These are phyloP conservation scores for Megacollybia platyphylla DNA, from an alignment of 1,284 basidiomycete genomes.

Conservation along the genomic window DNA sequence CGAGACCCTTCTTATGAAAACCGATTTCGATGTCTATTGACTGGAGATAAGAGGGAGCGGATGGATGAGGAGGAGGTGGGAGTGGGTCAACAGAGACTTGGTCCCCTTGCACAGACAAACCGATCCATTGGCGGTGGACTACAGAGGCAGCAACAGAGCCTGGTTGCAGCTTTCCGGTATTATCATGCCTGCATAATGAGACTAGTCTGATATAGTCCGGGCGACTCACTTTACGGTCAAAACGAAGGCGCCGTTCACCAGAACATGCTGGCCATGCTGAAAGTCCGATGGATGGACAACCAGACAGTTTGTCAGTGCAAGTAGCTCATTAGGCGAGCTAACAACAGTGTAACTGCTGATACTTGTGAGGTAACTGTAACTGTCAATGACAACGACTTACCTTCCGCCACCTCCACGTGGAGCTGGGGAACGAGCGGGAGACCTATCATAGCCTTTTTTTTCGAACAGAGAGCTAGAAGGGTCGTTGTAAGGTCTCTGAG, in stretches of 20 bases:
- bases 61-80: constrained; percentile 38
- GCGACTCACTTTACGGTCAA: constrained; percentile 57
- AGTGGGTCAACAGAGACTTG: constrained; percentile 59
- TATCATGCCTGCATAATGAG: constrained; percentile 48
- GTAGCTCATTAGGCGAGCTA: constrained; percentile 40
- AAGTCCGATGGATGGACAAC: constrained; percentile 75
- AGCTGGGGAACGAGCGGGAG: constrained; percentile 16
- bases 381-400: constrained; percentile 17
- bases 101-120: constrained; percentile 70
- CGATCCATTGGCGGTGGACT: constrained; percentile 79
- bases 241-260: constrained; percentile 58
- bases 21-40: constrained; percentile 72
- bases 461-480: constrained; percentile 34
- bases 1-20: constrained; percentile 52
- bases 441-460: constrained; percentile 34
- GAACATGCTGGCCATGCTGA: constrained; percentile 55
- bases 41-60: constrained; percentile 60
- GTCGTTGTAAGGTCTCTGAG: constrained; percentile 40
- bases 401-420: constrained; percentile 21
- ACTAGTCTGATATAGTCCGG: neutral
- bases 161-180: constrained; percentile 51
- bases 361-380: constrained; percentile 2
- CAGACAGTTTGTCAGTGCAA: constrained; percentile 76
- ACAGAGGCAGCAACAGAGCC: constrained; percentile 57
- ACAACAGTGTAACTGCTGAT: constrained; percentile 42